A percentile compares a stretch with the other conserved stretches of the same genome.
These are phyloP conservation scores for Acacia concinna DNA, from an alignment of 331 rosid genomes.

Conservation along the genomic window DNA sequence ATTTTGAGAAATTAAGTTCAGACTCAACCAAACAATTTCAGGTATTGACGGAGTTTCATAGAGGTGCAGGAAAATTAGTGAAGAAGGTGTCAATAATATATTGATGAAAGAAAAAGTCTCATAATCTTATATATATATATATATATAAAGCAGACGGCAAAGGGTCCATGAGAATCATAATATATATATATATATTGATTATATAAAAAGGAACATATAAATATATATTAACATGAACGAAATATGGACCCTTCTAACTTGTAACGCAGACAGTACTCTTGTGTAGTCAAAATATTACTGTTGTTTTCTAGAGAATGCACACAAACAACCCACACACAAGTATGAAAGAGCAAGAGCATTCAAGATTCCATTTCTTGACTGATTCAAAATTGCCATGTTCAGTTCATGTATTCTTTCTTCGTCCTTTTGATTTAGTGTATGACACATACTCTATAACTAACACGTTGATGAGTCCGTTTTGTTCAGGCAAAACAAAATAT, in stretches of 20 bases:
- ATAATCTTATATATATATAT: background rate
- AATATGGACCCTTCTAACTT: background rate
- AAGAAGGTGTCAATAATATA: background rate
- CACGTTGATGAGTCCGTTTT: background rate
- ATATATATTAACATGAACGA: background rate
- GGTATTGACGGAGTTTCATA: background rate
- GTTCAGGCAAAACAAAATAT: background rate
- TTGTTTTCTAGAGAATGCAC: background rate
- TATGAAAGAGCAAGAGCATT: background rate
- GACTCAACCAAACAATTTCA: background rate
- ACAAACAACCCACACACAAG: too few relatives aligned
- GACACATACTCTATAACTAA: background rate
- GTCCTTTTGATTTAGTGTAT: background rate
- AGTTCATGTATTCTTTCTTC: background rate
- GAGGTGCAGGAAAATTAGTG: background rate
- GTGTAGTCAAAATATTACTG: background rate
- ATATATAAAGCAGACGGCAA: background rate
- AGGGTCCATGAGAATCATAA: background rate
- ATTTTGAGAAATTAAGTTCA: background rate
- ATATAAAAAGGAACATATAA: background rate
- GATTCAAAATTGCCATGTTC: background rate
- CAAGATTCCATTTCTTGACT: background rate
- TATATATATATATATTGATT: too few relatives aligned
- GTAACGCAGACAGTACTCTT: background rate
- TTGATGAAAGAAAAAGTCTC: background rate